These are phyloP conservation scores for Penicillium nordicum DNA, from an alignment of 2,329 filamentous ascomycete species.

Conservation along the genomic window DNA sequence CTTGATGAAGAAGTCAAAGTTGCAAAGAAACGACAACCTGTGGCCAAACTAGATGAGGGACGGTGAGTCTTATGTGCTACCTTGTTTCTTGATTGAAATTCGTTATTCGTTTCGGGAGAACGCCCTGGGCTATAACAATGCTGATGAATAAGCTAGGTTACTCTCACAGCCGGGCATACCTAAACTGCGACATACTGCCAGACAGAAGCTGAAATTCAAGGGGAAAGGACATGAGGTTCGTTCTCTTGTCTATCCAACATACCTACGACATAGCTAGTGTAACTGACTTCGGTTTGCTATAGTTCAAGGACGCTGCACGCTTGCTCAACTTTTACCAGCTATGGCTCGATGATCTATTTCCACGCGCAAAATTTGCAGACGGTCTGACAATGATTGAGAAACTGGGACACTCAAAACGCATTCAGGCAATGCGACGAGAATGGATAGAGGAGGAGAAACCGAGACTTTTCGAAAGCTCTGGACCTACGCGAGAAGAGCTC, in stretches of 20 bases:
- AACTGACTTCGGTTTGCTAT: constrained; percentile 6
- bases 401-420: constrained; percentile 75
- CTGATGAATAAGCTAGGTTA: constrained; percentile 53
- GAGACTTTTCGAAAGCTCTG: constrained; percentile 8
- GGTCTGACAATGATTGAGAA: constrained; percentile 90
- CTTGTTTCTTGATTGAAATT: neutral
- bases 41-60: constrained; percentile 82
- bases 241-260: neutral
- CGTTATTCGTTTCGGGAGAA: neutral
- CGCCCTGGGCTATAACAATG: neutral
- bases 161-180: constrained; percentile 80
- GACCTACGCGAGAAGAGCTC: neutral
- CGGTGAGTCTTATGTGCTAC: constrained; percentile 48
- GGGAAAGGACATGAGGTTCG: constrained; percentile 88
- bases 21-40: constrained; percentile 69
- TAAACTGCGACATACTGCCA: constrained; percentile 69
- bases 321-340: constrained; percentile 89
- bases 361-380: constrained; percentile 89
- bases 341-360: constrained; percentile 95
- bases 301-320: constrained; percentile 80
- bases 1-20: constrained; percentile 85
- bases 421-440: constrained; percentile 70
- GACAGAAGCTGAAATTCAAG: constrained; percentile 70
- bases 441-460: constrained; percentile 73
- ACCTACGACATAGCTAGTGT: neutral